Evolutionary conservation across 169 alveolate species (phyloP).

Genomic region (Plasmodium vivax): DNA sequence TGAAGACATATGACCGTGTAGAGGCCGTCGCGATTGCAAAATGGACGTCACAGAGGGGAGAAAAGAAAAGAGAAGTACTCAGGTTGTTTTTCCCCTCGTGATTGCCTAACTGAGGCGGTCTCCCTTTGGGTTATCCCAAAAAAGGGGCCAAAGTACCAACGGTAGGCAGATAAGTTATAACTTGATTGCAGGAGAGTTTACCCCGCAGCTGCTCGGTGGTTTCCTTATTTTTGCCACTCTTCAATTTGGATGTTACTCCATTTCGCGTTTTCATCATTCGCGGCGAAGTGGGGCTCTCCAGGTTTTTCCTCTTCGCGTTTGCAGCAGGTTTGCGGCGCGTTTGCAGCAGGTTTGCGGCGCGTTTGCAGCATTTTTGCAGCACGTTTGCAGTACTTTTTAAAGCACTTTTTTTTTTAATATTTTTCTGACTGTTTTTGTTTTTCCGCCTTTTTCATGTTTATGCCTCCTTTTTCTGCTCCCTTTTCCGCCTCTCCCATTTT

Average conservation of each 20-base stretch:
- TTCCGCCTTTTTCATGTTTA: not conserved
- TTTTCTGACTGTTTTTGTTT: not conserved
- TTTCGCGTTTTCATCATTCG: not conserved
- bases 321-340: not conserved
- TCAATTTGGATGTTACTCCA: not conserved
- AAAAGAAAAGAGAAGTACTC: not conserved
- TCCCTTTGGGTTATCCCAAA: not conserved
- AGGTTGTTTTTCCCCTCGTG: not conserved
- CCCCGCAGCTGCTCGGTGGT: not conserved
- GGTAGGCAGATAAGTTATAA: not conserved
- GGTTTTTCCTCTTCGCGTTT: not conserved
- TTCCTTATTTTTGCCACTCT: not conserved
- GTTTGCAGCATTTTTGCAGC: too few relatives aligned
- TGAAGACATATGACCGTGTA: not conserved
- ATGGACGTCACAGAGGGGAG: not conserved
- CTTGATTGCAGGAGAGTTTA: not conserved
- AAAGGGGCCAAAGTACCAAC: not conserved
- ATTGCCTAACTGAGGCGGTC: not conserved
- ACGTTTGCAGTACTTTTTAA: too few relatives aligned
- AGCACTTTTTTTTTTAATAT: too few relatives aligned
- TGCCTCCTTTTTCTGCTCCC: too few relatives aligned
- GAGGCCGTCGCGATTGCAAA: not conserved
- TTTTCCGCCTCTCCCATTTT: too few relatives aligned
- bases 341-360: too few relatives aligned
- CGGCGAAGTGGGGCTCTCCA: not conserved